Base-by-base conservation (phyloP, 768 basidiomycete species). In the Podaxis carcinomalis region DNA sequence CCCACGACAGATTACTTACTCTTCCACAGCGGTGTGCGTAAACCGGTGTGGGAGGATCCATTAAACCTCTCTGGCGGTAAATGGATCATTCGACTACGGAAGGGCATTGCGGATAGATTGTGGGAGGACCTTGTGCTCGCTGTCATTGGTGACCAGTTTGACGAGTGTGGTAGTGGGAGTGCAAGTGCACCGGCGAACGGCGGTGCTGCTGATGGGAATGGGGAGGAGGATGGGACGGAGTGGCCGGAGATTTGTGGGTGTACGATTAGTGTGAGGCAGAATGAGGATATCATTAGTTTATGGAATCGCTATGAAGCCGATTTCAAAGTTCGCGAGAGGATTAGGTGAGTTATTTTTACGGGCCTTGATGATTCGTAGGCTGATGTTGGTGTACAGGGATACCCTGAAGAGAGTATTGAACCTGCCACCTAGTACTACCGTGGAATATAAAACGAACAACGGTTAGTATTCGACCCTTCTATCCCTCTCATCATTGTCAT, bases 21-120 rank as follows among this genome's bases (percentile, higher is more conserved):
- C 64, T 97, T 98, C 78, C 92, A 95, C 66, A 78, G 85, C 2
- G 88, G 87, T 42, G 80, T 98, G 60, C 87, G 89, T 23, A 83
- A 93, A 46, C 95, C 96, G 0, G 90, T 96, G 2, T 98, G 96
- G 96, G 96, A 98, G 72, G 95, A 97, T 73, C 90, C 93, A 13
- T 78, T 93, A 59, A 97, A 97, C 72, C 72, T 86, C 52, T 72
- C 85, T 14, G 95, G 95, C 27, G 95, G 95, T 3, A 96, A 95
- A 74, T 98, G 95, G 91, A 96, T 96, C 54, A 83, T 98, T 61
- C 90, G 96, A 56, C 81, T 98, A 51, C 85, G 87, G 66, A 97
- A 98, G 70, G 93, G 93, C 47, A 82, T 95, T 37, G 86, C 92
- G 3, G 94, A 96, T 74, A 86, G 92, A 28, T 75, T 95, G 54